Base-by-base conservation (phyloP, 1,139 yeast species). In the Waltiozyma sp. region DNA sequence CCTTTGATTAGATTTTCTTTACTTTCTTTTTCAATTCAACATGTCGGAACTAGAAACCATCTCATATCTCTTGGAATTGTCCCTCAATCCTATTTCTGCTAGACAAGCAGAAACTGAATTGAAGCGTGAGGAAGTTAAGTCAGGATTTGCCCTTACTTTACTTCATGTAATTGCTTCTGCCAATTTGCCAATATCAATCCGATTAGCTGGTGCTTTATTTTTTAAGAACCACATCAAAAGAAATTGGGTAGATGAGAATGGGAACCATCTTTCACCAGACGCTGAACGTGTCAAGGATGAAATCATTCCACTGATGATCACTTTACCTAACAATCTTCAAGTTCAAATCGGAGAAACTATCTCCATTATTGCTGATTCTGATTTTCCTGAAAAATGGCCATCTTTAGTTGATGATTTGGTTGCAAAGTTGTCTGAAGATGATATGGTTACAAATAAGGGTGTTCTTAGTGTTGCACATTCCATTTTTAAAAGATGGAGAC, bases 401-500 rank as follows among this genome's bases (percentile, higher is more conserved):
- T 72, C 74, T 43, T 70, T 93, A 47, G 72, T 93, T 34, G 91
- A 88, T 50, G 82, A 80, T 46, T 69, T 93, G 48, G 86, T 88
- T 1, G 58, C 70, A 1, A 80, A 80, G 56, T 69, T 93, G 40
- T 57, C 64, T 1, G 53, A 60, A 8, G 74, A 71, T 16, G 89
- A 88, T 58, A 79, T 86, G 68, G 70, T 73, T 16, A 74, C 78
- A 44, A 88, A 88, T 60, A 84, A 81, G 54, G 95, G 96, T 42
- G 91, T 93, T 8, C 67, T 93, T 48, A 73, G 80, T 16, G 97
- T 93, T 18, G 94, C 96, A 9, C 98, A 93, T 61, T 85, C 96
- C 0, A 89, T 93, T 49, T 93, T 91, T 66, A 87, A 84, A 60
- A 79, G 95, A 64, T 93, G 99, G 99, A 74, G 98, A 58, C 95